phyloP scores from a whole-genome alignment of 2,329 filamentous ascomycete genomes.

The Fusarium keratoplasticum region DNA sequence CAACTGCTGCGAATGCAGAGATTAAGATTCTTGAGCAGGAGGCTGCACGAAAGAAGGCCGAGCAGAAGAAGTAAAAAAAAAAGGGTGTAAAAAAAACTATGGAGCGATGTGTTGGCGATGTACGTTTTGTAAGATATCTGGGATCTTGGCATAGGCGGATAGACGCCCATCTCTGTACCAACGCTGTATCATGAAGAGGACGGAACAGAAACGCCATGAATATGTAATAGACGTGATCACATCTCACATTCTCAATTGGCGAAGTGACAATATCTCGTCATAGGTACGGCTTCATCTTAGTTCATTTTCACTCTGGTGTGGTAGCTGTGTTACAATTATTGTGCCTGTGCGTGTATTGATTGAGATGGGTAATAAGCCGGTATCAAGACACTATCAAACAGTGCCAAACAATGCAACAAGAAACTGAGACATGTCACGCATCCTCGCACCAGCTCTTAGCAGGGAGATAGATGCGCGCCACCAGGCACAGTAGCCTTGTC shows the following conservation, averaged over 20 bases:
- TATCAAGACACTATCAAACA: slow-evolving; percentile 30
- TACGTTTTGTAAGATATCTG: slow-evolving; percentile 40
- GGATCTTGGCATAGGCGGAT: slow-evolving; percentile 27
- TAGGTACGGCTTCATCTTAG: too few species aligned
- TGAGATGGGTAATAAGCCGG: slow-evolving; percentile 37
- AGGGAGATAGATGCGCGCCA: background rate
- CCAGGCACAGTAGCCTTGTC: background rate
- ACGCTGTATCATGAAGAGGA: slow-evolving; percentile 41
- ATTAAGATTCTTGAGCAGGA: slow-evolving; percentile 30
- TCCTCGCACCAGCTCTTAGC: background rate
- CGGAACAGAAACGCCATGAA: slow-evolving; percentile 31
- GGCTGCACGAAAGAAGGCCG: slow-evolving; percentile 26
- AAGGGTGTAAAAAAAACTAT: slow-evolving; percentile 6
- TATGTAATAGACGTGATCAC: slow-evolving; percentile 44
- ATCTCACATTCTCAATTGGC: slow-evolving; percentile 28
- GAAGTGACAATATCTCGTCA: background rate
- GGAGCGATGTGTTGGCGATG: slow-evolving; percentile 10
- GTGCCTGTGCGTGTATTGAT: slow-evolving; percentile 34
- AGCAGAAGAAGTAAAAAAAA: slow-evolving; percentile 22
- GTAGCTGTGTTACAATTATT: slow-evolving; percentile 8
- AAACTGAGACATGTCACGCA: slow-evolving; percentile 24
- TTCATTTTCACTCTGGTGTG: background rate
- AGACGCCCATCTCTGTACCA: slow-evolving; percentile 40
- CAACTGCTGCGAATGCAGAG: slow-evolving; percentile 45
- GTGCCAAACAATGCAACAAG: slow-evolving; percentile 35